Evolutionary conservation across 164 flowering plant genomes (phyloP), one percentile per base, ranked within the genome.

Genomic region (Annona cherimola): DNA sequence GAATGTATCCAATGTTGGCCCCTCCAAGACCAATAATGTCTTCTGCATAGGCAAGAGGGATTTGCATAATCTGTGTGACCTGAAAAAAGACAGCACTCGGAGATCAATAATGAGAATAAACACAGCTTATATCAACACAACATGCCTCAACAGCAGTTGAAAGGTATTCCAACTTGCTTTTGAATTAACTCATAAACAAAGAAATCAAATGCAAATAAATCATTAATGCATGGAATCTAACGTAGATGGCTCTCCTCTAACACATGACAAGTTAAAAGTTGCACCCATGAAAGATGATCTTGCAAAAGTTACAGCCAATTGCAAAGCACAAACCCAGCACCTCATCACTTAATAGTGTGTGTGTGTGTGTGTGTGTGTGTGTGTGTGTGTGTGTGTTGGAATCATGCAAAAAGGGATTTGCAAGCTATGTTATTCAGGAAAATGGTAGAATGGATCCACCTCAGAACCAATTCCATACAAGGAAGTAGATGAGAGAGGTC

Each of bases 11-110:
- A 77, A 95, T 95, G 76, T 91, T 95, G 67, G 87, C 75, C 35
- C 99, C 99, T 61, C 84, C 87, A 77, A 86, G 74, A n/a, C 99
- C 98, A 81, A 95, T 93, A 35, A 95, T 93, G 72, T 89, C 95
- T 81, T 91, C 99, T 19, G 97, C 97, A 81, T 93, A 93, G 19
- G 88, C 77, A 2, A 95, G 79, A 7, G 99, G 99, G 66, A 95
- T 85, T 85, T 95, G 99, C 98, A 95, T 93, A 44, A 90, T 90
- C 78, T 93, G 94, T 45, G 89, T 74, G 19, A 95, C 61, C 99
- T 94, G 82, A 62, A 55, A 39, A 39, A 67, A 61, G 69, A 26
- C 35, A 62, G 12, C n/a, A 41, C 16, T 41, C 2, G n/a, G 40
- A 40, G 12, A n/a, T 12, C 12, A 14, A 40, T 12, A 39, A 40